Evolutionary conservation across 2,329 filamentous ascomycete genomes (phyloP).

Genomic region (Rhexocercosporidium sp.): DNA sequence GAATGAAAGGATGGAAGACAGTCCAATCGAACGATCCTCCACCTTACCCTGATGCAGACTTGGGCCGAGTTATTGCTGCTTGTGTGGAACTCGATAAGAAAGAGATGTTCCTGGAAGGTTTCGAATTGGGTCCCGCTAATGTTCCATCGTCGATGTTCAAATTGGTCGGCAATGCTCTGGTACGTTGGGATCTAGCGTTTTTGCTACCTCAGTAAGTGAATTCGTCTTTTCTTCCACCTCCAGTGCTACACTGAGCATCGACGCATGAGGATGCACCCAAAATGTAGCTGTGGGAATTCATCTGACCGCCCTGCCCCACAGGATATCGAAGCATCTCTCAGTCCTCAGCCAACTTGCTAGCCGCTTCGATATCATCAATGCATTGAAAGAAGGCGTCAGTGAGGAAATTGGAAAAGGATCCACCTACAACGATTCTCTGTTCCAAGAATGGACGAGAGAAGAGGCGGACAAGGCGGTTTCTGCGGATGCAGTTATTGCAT

Average conservation of each 20-base stretch:
- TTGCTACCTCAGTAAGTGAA: constrained; percentile 17
- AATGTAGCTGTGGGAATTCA: too few relatives aligned
- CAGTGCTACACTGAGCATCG: too few relatives aligned
- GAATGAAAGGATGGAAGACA: neutral
- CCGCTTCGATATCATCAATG: constrained; percentile 14
- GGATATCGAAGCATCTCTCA: neutral
- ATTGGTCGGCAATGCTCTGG: constrained; percentile 11
- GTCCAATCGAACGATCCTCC: neutral
- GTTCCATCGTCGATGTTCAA: constrained; percentile 4
- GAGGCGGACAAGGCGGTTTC: constrained; percentile 13
- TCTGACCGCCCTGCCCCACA: neutral
- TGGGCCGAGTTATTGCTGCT: constrained; percentile 1
- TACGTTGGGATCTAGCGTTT: constrained; percentile 12
- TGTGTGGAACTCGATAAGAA: constrained; percentile 17
- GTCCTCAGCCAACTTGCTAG: constrained; percentile 5
- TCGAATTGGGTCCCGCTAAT: constrained; percentile 11
- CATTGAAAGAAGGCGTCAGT: constrained; percentile 8
- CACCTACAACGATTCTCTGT: neutral
- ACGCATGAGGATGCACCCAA: too few relatives aligned
- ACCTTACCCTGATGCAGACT: constrained; percentile 11
- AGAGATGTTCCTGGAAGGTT: neutral
- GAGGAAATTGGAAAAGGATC: constrained; percentile 3
- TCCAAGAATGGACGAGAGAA: constrained; percentile 17
- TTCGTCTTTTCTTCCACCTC: too few relatives aligned
- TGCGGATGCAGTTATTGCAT: neutral